Evolutionary conservation across 2,329 filamentous ascomycete genomes (phyloP).

Genomic region (Fusarium udum): DNA sequence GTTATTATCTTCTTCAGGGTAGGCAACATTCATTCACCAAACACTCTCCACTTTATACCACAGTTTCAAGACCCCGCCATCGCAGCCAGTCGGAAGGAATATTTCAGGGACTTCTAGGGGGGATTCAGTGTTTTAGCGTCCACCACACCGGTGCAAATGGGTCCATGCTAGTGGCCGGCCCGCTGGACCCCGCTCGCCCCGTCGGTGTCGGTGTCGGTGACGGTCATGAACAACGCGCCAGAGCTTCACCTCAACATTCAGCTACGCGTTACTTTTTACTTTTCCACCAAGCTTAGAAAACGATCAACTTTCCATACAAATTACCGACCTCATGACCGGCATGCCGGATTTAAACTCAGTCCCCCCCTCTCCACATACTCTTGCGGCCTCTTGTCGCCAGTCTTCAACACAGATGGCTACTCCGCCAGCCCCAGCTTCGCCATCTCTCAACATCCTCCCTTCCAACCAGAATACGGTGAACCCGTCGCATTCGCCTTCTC

Average conservation of each 20-base stretch:
- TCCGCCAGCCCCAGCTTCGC: slow-evolving; percentile 50
- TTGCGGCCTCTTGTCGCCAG: slow-evolving; percentile 55
- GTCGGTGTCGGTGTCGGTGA: neutral
- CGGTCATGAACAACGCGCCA: slow-evolving; percentile 19
- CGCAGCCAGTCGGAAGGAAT: slow-evolving; percentile 21
- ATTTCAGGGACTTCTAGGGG: slow-evolving; percentile 10
- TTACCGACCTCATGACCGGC: slow-evolving; percentile 15
- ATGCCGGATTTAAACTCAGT: slow-evolving; percentile 69
- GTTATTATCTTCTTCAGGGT: neutral
- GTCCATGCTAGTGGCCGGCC: slow-evolving; percentile 31
- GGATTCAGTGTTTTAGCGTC: slow-evolving; percentile 34
- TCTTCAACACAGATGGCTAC: slow-evolving; percentile 57
- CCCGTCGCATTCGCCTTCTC: slow-evolving; percentile 48
- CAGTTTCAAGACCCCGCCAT: neutral
- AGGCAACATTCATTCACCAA: neutral
- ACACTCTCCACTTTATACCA: neutral
- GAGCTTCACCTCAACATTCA: slow-evolving; percentile 12
- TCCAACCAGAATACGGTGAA: slow-evolving; percentile 64
- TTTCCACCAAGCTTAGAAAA: neutral
- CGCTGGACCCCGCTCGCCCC: slow-evolving; percentile 33
- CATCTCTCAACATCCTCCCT: slow-evolving; percentile 65
- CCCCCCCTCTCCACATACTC: slow-evolving; percentile 59
- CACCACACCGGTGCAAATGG: slow-evolving; percentile 25
- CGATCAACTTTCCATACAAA: neutral
- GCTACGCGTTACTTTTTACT: slow-evolving; percentile 23